Evolutionary conservation across 768 basidiomycete species (phyloP), one percentile per base, ranked within the genome.

Genomic region (Mycena galopus): DNA sequence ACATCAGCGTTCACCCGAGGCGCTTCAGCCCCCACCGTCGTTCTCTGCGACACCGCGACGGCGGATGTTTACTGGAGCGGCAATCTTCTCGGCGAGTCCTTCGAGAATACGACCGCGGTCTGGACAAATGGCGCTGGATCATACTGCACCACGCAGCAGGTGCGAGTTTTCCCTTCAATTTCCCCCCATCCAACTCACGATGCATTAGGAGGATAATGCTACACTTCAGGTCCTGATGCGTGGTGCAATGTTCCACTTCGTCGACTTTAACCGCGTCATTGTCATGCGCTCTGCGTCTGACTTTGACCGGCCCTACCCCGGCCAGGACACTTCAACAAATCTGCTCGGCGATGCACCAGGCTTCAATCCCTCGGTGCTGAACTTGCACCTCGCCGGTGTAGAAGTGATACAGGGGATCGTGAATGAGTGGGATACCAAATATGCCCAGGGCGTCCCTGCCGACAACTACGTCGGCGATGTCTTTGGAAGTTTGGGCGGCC

Each of bases 151-250:
- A 79, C 82, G 4, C 79, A 79, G 66, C 80, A 86, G n/a, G n/a
- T n/a, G n/a, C n/a, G n/a, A n/a, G n/a, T n/a, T n/a, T n/a, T n/a
- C n/a, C n/a, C n/a, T n/a, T n/a, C n/a, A n/a, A n/a, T n/a, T n/a
- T n/a, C n/a, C n/a, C n/a, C n/a, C n/a, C n/a, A n/a, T n/a, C n/a
- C n/a, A n/a, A n/a, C n/a, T n/a, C n/a, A n/a, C n/a, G n/a, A n/a
- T n/a, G n/a, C n/a, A n/a, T n/a, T n/a, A n/a, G 74, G 86, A 87
- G 73, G 85, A 86, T 76, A 85, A 83, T 73, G 85, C 80, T 3
- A 79, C 77, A 27, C 81, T 86, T 56, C 83, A 80, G 58, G 79
- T 81, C 4, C 80, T 85, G 65, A 64, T 85, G 56, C 80, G 85
- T 32, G 84, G 81, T 14, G 82, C 74, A 8, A 32, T 75, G 4